Percentiles rank a stretch among this genome's conserved stretches.
phyloP scores from a whole-genome alignment of 2,329 filamentous ascomycete species.

The Aspergillus fischeri region DNA sequence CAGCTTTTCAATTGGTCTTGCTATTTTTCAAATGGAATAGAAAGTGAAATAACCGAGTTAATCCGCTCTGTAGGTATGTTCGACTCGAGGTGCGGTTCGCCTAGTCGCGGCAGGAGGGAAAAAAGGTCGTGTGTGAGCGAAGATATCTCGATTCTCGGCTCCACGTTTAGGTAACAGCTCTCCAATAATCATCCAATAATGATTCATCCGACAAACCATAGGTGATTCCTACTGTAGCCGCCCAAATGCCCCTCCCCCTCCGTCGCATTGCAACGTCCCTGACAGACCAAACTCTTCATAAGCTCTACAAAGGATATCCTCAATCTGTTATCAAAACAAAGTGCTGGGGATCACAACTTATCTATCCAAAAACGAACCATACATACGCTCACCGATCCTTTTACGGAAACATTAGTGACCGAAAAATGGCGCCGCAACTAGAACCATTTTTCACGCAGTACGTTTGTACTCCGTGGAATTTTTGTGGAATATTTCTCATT shows the following conservation, averaged over 20 bases:
- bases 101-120: constrained; percentile 2
- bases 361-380: constrained; percentile 7
- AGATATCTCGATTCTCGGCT: neutral
- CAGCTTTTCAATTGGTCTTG: neutral
- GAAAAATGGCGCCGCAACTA: constrained; percentile 83
- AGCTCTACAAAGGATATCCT: neutral
- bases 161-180: neutral
- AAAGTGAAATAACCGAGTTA: neutral
- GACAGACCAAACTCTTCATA: constrained; percentile 13
- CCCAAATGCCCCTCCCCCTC: constrained; percentile 35
- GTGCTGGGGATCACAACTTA: constrained; percentile 2
- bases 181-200: neutral
- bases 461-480: constrained; percentile 14
- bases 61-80: neutral
- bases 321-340: constrained; percentile 3
- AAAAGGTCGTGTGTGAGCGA: constrained; percentile 1
- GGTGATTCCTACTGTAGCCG: constrained; percentile 14
- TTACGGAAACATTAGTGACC: constrained; percentile 44
- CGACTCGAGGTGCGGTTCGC: neutral
- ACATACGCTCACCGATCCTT: constrained; percentile 31
- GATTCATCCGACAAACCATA: neutral
- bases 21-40: neutral
- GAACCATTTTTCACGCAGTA: constrained; percentile 86
- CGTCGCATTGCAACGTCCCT: constrained; percentile 25
- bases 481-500: neutral